Base-by-base conservation (phyloP, 225 moss, liverwort and hornwort species). In the Pseudoscleropodium purum region DNA sequence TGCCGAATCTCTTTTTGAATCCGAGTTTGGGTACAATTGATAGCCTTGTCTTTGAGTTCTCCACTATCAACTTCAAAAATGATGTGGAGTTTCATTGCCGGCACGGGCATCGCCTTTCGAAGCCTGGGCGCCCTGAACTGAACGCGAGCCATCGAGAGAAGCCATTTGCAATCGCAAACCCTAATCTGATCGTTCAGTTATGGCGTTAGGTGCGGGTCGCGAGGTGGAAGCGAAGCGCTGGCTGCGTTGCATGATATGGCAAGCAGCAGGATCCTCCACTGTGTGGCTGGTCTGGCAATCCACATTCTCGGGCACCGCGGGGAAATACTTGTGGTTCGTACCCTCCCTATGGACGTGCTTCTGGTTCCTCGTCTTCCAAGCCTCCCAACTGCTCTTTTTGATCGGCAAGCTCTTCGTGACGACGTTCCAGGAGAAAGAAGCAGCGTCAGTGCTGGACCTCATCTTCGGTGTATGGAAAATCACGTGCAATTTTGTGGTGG, bases 211-310 rank as follows among this genome's bases (percentile, higher is more conserved):
- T 37, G 69, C 84, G 45, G 90, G 96, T 87, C 93, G 93, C 73
- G 97, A 96, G 61, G 94, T 97, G 29, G 96, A 96, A 69, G 94
- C 94, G 70, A 96, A 95, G 92, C 93, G 97, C 41, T 97, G 97
- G 96, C 89, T 95, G 39, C 93, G 95, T 51, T 96, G 95, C 90
- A 94, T 88, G 57, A 89, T 96, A 65, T 96, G 96, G 95, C 97
- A 96, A 87, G 92, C 92, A 47, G 92, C 90, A 36, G 92, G 94
- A 39, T 92, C 95, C 15, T 81, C 92, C 43, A 69, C 84, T 9
- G 57, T 95, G 36, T 97, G 94, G 96, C 41, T 96, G 33, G 33
- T 94, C 15, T 94, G 94, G 96, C 95, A 96, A 87, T 81, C 88
- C 45, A 56, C 93, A 26, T 90, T 96, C 43, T 90, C 91, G 18